Evolutionary conservation across 1,284 basidiomycete genomes (phyloP).

Genomic region (Boletellus deceptivus): DNA sequence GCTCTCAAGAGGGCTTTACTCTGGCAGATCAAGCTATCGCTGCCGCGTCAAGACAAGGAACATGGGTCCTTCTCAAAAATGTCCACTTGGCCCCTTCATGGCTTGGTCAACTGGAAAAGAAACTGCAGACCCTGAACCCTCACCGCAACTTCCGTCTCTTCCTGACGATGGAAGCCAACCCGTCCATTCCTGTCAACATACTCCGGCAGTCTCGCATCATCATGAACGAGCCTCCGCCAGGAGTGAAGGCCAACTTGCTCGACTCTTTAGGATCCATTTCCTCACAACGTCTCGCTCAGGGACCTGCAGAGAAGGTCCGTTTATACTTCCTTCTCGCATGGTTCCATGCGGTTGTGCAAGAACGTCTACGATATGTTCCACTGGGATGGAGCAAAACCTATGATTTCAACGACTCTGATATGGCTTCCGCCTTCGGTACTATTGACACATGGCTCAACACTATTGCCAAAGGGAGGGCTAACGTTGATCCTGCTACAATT

Average conservation of each 20-base stretch:
- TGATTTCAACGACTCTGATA: conserved; percentile 98
- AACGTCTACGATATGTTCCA: conserved; percentile 91
- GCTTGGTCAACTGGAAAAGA: conserved; percentile 94
- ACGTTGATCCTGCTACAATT: conserved; percentile 86
- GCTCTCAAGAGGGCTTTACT: conserved; percentile 95
- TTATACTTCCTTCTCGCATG: conserved; percentile 95
- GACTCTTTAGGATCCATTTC: conserved; percentile 85
- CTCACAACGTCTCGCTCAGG: conserved; percentile 66
- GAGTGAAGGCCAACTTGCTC: conserved; percentile 90
- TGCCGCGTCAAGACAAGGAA: conserved; percentile 83
- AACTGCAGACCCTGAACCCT: conserved; percentile 88
- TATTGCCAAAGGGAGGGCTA: conserved; percentile 82
- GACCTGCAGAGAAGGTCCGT: conserved; percentile 88
- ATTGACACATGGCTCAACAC: conserved; percentile 87
- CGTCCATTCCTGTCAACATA: conserved; percentile 91
- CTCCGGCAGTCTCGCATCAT: conserved; percentile 91
- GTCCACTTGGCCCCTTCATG: conserved; percentile 92
- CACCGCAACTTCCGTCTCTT: conserved; percentile 91
- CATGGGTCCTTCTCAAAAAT: conserved; percentile 95
- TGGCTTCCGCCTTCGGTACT: conserved; percentile 87
- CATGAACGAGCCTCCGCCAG: conserved; percentile 97
- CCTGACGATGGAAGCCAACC: conserved; percentile 95
- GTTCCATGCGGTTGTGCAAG: conserved; percentile 97
- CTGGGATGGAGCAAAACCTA: conserved; percentile 95
- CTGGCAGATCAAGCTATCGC: conserved; percentile 94